phyloP scores from a whole-genome alignment of 441 rosid genomes.

The Erodium trifolium region DNA sequence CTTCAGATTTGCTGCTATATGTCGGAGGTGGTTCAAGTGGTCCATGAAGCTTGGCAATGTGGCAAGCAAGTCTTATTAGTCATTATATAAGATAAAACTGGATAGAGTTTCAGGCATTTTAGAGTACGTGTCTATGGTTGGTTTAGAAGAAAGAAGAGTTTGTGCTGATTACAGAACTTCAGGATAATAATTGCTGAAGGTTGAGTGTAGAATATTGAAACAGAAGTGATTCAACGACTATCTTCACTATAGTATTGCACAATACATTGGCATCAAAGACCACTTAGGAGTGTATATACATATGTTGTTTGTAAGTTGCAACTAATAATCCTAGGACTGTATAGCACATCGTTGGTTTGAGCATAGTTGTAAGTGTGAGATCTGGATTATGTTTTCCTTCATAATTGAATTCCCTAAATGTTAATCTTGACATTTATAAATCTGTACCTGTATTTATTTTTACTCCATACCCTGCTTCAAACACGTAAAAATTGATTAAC shows the following conservation, averaged over 20 bases:
- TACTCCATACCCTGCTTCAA: slow-evolving; percentile 5
- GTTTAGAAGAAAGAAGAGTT: too few relatives aligned
- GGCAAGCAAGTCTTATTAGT: too few relatives aligned
- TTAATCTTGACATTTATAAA: neutral
- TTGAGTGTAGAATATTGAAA: too few relatives aligned
- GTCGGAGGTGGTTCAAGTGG: too few relatives aligned
- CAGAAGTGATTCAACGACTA: too few relatives aligned
- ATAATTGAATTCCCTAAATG: neutral
- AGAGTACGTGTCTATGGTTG: too few relatives aligned
- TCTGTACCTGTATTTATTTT: neutral
- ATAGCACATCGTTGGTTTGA: neutral
- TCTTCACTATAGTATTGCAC: neutral
- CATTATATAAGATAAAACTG: too few relatives aligned
- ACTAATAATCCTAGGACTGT: neutral
- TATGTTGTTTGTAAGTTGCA: neutral
- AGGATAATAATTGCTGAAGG: too few relatives aligned
- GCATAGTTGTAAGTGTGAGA: neutral
- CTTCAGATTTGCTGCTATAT: too few relatives aligned
- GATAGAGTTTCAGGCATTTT: too few relatives aligned
- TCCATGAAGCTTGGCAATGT: too few relatives aligned
- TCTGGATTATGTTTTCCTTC: neutral
- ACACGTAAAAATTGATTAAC: slow-evolving; percentile 9
- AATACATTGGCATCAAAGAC: neutral
- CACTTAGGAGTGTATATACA: neutral
- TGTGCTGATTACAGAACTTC: too few relatives aligned